Evolutionary conservation across 1,284 basidiomycete species (phyloP).

Genomic region (Sanghuangporus sanghuang): DNA sequence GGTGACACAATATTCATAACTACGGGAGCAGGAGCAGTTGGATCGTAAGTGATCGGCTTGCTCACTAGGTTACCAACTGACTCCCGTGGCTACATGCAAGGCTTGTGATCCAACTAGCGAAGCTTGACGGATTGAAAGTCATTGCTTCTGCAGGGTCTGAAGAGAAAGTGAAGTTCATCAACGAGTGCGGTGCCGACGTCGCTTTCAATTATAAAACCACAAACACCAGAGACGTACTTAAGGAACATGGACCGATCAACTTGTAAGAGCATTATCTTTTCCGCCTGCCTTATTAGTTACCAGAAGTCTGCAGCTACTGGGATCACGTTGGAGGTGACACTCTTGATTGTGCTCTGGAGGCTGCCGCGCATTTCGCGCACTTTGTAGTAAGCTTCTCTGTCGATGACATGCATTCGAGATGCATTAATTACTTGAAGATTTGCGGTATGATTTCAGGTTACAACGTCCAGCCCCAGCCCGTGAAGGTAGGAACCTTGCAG

Average conservation of each 20-base stretch:
- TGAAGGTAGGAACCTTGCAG: background rate
- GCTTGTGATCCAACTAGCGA: slow-evolving; percentile 33
- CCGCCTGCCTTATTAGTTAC: background rate
- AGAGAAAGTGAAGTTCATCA: slow-evolving; percentile 35
- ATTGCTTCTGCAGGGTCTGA: slow-evolving; percentile 36
- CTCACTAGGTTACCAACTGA: background rate
- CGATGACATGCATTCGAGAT: background rate
- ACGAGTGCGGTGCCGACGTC: slow-evolving; percentile 32
- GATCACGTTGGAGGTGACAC: slow-evolving; percentile 17
- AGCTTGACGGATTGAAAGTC: slow-evolving; percentile 33
- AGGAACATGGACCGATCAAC: slow-evolving; percentile 31
- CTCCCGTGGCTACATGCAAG: background rate
- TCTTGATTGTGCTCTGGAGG: slow-evolving; percentile 15
- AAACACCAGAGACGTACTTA: slow-evolving; percentile 33
- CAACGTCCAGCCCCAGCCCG: background rate
- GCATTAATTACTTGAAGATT: background rate
- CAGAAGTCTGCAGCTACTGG: slow-evolving; percentile 15
- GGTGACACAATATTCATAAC: slow-evolving; percentile 26
- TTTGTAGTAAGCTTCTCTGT: slow-evolving; percentile 13
- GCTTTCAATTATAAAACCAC: slow-evolving; percentile 34
- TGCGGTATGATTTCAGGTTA: slow-evolving; percentile 5
- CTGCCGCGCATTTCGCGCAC: slow-evolving; percentile 2
- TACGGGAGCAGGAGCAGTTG: slow-evolving; percentile 27
- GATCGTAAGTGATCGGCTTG: slow-evolving; percentile 19
- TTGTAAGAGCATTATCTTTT: slow-evolving; percentile 8